Percentiles rank a stretch among this genome's conserved stretches.
Evolutionary conservation across 2,329 filamentous ascomycete species (phyloP).

Genomic region (Penicillium hordei): DNA sequence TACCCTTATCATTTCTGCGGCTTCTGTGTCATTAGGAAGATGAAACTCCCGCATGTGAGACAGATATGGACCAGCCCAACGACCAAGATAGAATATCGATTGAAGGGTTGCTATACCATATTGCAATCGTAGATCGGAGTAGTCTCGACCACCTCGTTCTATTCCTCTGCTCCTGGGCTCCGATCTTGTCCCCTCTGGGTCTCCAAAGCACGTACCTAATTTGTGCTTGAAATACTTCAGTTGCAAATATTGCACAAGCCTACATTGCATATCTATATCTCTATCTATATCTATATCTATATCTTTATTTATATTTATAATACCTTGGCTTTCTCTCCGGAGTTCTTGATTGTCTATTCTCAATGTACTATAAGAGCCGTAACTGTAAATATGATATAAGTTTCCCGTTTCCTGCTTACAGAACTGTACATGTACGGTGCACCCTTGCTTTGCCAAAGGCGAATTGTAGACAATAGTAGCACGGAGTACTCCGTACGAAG

Average conservation of each 20-base stretch:
- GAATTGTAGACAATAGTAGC: background rate
- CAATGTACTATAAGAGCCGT: background rate
- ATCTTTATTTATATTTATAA: background rate
- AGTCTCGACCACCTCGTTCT: background rate
- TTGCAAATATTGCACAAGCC: background rate
- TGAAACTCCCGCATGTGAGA: background rate
- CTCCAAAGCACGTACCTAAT: background rate
- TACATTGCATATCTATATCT: background rate
- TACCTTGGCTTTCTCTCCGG: background rate
- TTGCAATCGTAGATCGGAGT: background rate
- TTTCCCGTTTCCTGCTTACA: background rate
- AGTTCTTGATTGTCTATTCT: background rate
- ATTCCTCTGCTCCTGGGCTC: background rate
- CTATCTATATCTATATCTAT: background rate
- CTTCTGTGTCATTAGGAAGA: background rate
- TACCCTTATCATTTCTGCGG: background rate
- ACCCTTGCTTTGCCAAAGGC: background rate
- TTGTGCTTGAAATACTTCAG: background rate
- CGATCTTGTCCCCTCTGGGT: background rate
- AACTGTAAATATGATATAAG: background rate
- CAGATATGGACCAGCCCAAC: background rate
- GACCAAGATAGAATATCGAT: background rate
- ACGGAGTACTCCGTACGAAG: background rate
- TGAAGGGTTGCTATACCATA: background rate
- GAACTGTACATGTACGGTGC: background rate